Base-by-base conservation (phyloP, 306 rosid species). In the Trifolium pratense region DNA sequence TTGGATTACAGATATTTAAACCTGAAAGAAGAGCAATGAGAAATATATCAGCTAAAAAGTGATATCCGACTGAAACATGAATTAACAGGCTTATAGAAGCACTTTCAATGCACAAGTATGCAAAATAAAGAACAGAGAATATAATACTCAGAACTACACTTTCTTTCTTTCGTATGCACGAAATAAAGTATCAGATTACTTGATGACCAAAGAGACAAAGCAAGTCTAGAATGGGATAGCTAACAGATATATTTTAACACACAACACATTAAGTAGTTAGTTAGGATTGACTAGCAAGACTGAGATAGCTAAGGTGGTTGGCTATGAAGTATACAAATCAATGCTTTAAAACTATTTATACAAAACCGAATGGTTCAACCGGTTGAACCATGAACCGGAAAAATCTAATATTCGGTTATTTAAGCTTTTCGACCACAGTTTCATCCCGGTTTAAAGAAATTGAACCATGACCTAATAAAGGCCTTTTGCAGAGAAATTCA, bases 11-110 rank as follows among this genome's bases (percentile, higher is more conserved):
- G 71, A 48, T 58, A 25, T 69, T 80, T 59, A 66, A 67, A 66
- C 79, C 88, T 83, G 80, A 52, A 32, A 73, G 42, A 58, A 16
- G 18, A 48, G 75, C 32, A 68, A 66, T 16, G 43, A 17, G 39
- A 14, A 48, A 37, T 29, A 68, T 59, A 63, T 57, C 23, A 42
- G 6, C 61, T 67, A 3, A 76, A 13, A 40, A 16, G 43, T 49
- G 58, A 77, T 58, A 69, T 40, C 72, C 29, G 21, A 71, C 59
- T 36, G 15, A 8, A 32, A 78, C 75, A 58, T 43, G 39, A 74
- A 53, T 7, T 12, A 18, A 43, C 45, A 73, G 31, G 26, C 10
- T 21, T 18, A 23, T 25, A 63, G 43, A 51, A 65, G 10, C 32
- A 21, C 62, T 73, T 70, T 43, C 20, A 55, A 49, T 46, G 48